These are phyloP conservation scores for Suillus occidentalis DNA, from an alignment of 768 basidiomycete genomes.

Conservation along the genomic window DNA sequence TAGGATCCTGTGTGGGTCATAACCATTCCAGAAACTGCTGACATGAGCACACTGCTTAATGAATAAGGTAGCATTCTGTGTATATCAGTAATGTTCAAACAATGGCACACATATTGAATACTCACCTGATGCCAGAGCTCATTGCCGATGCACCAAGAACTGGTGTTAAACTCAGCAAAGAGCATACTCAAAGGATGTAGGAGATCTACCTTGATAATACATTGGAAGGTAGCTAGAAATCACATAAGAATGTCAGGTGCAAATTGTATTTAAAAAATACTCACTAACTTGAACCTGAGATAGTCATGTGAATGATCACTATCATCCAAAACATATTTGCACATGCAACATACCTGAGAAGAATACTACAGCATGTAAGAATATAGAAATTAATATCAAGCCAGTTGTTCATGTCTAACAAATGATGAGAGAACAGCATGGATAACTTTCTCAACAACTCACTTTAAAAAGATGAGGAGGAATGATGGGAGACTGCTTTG, in stretches of 20 bases:
- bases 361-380: constrained; percentile 38
- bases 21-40: constrained; percentile 27
- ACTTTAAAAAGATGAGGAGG: constrained; percentile 41
- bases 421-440: not conserved
- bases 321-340: not conserved
- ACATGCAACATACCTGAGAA: constrained; percentile 26
- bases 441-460: constrained; percentile 3
- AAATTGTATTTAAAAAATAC: constrained; percentile 1
- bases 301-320: not conserved
- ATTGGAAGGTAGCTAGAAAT: constrained; percentile 36
- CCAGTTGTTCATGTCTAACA: constrained; percentile 39
- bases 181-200: not conserved
- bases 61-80: constrained; percentile 38
- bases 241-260: constrained; percentile 6
- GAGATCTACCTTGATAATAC: constrained; percentile 36
- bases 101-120: not conserved
- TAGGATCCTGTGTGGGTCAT: constrained; percentile 29
- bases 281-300: constrained; percentile 29
- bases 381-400: constrained; percentile 29
- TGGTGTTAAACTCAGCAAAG: constrained; percentile 6
- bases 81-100: not conserved
- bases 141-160: constrained; percentile 40
- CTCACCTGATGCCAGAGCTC: constrained; percentile 30
- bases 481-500: constrained; percentile 37
- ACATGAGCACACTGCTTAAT: constrained; percentile 22